Evolutionary conservation across 2,329 filamentous ascomycete species (phyloP).

Genomic region (Thelonectria olida): DNA sequence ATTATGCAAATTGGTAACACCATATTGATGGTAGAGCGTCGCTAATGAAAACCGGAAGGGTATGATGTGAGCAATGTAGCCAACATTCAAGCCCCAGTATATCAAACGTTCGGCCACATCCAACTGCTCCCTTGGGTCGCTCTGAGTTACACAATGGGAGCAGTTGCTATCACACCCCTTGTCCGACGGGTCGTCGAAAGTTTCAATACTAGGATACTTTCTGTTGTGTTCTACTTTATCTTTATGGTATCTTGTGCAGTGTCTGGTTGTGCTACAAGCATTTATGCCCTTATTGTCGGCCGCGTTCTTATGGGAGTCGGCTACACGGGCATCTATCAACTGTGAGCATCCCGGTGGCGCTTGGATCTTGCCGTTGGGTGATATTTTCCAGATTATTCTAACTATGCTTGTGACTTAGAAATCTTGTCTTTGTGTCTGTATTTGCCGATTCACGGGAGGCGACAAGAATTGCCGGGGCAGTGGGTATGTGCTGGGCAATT

Average conservation of each 20-base stretch:
- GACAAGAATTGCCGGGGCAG: too few species aligned
- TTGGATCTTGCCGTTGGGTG: too few species aligned
- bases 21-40: too few species aligned
- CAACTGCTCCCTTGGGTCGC: background rate
- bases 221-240: background rate
- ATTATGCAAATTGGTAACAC: too few species aligned
- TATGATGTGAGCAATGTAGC: too few species aligned
- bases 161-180: background rate
- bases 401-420: background rate
- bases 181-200: background rate
- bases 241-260: background rate
- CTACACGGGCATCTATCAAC: background rate
- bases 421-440: too few species aligned
- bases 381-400: too few species aligned
- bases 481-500: background rate
- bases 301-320: background rate
- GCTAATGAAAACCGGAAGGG: too few species aligned
- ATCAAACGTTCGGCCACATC: background rate
- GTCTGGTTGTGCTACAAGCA: background rate
- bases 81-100: background rate
- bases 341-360: too few species aligned
- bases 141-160: background rate
- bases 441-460: too few species aligned
- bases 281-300: background rate
- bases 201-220: background rate